phyloP scores from a whole-genome alignment of 805 yeast genomes.

The Metschnikowia peoriensis region DNA sequence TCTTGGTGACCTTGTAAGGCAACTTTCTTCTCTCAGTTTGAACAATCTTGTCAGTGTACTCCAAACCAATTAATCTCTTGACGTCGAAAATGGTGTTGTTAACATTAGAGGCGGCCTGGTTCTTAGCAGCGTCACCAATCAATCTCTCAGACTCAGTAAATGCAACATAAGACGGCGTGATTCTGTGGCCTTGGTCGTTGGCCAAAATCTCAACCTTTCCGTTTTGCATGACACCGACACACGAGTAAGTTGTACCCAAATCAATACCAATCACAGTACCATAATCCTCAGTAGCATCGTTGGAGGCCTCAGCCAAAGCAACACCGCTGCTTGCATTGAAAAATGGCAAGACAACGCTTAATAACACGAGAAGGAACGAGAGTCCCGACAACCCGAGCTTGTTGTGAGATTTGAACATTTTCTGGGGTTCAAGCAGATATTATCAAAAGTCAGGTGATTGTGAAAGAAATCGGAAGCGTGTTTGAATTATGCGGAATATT shows the following conservation, averaged over 20 bases:
- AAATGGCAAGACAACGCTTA: constrained; percentile 40
- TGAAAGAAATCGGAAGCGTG: background rate
- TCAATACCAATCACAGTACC: constrained; percentile 92
- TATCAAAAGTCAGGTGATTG: background rate
- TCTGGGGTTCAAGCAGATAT: constrained; percentile 1
- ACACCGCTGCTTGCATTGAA: constrained; percentile 21
- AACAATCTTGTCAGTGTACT: constrained; percentile 27
- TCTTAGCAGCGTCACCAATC: constrained; percentile 96
- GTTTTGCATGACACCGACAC: constrained; percentile 92
- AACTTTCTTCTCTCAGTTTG: constrained; percentile 75
- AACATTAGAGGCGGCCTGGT: constrained; percentile 95
- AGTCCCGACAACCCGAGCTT: constrained; percentile 29
- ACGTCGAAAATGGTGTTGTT: constrained; percentile 87
- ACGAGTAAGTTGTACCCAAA: constrained; percentile 91
- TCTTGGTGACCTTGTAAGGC: constrained; percentile 79
- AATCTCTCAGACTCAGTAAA: constrained; percentile 91
- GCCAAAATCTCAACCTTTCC: constrained; percentile 95
- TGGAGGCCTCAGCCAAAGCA: constrained; percentile 24
- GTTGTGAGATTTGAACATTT: constrained; percentile 11
- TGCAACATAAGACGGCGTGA: constrained; percentile 94
- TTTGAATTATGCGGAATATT: constrained; percentile 1
- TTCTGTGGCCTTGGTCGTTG: constrained; percentile 98
- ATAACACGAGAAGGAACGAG: constrained; percentile 30
- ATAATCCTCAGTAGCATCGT: constrained; percentile 39
- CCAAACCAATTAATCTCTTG: constrained; percentile 93